phyloP scores from a whole-genome alignment of 1,284 basidiomycete genomes.

The Cryptococcus sp. region DNA sequence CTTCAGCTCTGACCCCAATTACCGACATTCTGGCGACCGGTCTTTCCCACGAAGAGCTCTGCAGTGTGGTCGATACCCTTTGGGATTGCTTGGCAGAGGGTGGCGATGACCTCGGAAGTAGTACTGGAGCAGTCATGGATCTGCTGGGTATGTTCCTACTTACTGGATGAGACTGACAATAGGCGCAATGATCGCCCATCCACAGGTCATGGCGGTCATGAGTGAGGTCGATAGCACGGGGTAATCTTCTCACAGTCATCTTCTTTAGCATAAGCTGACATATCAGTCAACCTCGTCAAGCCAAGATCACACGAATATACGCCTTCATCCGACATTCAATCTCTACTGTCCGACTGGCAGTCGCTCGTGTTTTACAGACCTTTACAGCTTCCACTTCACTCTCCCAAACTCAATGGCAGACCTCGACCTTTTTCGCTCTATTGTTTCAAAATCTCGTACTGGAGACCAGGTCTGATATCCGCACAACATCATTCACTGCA shows the following conservation, averaged over 20 bases:
- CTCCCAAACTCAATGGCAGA: slow-evolving; percentile 70
- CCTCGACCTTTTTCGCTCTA: slow-evolving; percentile 70
- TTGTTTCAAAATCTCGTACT: slow-evolving; percentile 93
- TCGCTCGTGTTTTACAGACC: slow-evolving; percentile 81
- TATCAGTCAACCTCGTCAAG: not conserved
- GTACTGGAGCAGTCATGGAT: slow-evolving; percentile 96
- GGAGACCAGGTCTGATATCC: slow-evolving; percentile 83
- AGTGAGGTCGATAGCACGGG: not conserved
- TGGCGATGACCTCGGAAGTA: slow-evolving; percentile 95
- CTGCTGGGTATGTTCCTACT: slow-evolving; percentile 61
- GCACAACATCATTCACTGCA: slow-evolving; percentile 61
- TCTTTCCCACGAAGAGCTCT: slow-evolving; percentile 64
- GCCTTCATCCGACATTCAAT: slow-evolving; percentile 99
- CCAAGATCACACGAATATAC: slow-evolving; percentile 82
- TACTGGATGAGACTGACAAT: not conserved
- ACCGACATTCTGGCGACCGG: slow-evolving; percentile 71
- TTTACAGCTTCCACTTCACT: slow-evolving; percentile 77
- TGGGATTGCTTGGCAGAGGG: slow-evolving; percentile 90
- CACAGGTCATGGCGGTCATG: slow-evolving; percentile 30
- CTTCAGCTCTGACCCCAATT: slow-evolving; percentile 84
- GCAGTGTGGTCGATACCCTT: slow-evolving; percentile 71
- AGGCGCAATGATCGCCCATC: slow-evolving; percentile 30
- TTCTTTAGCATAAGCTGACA: not conserved
- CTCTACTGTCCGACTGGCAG: slow-evolving; percentile 83
- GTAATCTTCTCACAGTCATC: not conserved